Evolutionary conservation across 148 eudicot genomes (phyloP).

Genomic region (Silene latifolia): DNA sequence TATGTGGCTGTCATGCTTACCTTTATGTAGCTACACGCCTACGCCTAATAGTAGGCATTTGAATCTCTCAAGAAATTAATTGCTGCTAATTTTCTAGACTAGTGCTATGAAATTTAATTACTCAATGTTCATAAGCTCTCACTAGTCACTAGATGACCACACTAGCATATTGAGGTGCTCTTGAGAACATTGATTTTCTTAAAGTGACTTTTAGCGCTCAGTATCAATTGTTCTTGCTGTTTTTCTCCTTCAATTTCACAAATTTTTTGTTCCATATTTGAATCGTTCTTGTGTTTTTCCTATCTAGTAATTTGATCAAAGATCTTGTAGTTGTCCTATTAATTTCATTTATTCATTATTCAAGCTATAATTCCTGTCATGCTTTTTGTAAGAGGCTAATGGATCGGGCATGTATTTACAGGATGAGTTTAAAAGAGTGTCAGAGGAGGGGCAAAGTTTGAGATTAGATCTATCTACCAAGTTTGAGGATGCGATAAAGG

Average conservation of each 20-base stretch:
- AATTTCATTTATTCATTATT: conserved; percentile 6
- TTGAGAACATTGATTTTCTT: neutral
- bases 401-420: conserved; percentile 33
- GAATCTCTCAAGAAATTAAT: neutral
- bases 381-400: neutral
- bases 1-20: neutral
- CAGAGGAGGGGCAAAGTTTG: conserved; percentile 84
- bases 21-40: neutral
- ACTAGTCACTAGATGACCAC: neutral
- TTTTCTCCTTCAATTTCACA: neutral
- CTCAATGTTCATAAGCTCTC: neutral
- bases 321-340: neutral
- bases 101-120: neutral
- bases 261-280: neutral
- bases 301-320: neutral
- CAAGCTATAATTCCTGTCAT: neutral
- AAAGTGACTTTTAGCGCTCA: neutral
- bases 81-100: neutral
- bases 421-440: conserved; percentile 92
- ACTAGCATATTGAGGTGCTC: neutral
- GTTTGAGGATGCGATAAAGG: conserved; percentile 93
- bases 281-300: neutral
- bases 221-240: neutral
- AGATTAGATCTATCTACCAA: conserved; percentile 82
- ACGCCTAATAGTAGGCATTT: neutral